Evolutionary conservation across 495 filamentous ascomycete genomes (phyloP), one percentile per base, ranked within the genome.

Genomic region (Penicillium macrosclerotiorum): DNA sequence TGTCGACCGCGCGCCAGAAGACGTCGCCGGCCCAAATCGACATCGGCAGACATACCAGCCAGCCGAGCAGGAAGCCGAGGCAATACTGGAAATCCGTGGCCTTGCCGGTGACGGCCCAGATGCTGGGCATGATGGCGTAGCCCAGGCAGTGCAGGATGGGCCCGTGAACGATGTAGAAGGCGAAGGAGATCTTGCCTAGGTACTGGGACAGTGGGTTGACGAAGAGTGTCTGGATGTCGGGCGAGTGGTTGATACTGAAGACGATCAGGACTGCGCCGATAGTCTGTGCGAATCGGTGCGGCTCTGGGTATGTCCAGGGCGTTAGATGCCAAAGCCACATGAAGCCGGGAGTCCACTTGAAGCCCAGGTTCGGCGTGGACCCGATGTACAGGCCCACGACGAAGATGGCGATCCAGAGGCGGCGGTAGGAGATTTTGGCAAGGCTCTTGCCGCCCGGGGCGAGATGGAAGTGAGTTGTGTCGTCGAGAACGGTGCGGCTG

Each of bases 161-260:
- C 4, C 79, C 80, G 48, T 86, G 83, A 12, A 85, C 76, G 31
- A 86, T 72, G 43, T 86, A 86, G 13, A 86, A 76, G 8, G 78
- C 71, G 52, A 73, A 86, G 0, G 80, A 83, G 33, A 86, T 72
- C 18, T 76, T 72, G 29, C 81, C 82, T 11, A 81, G 71, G 52
- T 85, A 85, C 53, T 82, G 82, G 16, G 80, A 78, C 0, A 84
- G 34, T 0, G 65, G 57, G 30, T 75, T 74, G 33, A 71, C 74
- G 61, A 85, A 81, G 27, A 83, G 52, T 23, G 59, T 62, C 46
- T 78, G 74, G 45, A 84, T 65, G 11, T 73, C 69, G 1, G 55
- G 59, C 30, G 80, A 70, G 37, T 80, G 76, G 26, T 77, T 78
- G 50, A 77, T 72, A 19, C 74, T 70, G 49, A 72, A 74, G 9